Base-by-base conservation (phyloP, 352 stramenopile species). In the Pythium monospermum region DNA sequence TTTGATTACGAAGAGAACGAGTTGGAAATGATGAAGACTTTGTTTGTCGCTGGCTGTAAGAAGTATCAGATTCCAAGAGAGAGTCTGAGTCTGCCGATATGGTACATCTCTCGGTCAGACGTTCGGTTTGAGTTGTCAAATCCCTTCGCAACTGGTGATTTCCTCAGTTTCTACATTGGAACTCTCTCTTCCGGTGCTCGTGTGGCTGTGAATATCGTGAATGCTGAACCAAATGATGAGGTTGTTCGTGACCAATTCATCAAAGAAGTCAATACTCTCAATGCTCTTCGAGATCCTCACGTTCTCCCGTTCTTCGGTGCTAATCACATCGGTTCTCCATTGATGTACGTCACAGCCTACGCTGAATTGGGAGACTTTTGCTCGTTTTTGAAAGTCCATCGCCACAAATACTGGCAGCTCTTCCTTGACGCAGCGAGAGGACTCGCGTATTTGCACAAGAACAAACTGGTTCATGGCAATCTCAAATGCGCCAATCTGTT, bases 401-500 rank as follows among this genome's bases (percentile, higher is more conserved):
- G 1, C 12, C 21, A 59, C 31, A 42, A 15, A 3, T 41, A 55
- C 22, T 64, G 57, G 57, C 21, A 49, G 27, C 37, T 64, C 26
- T 64, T 59, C n/a, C 22, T 64, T 2, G 57, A 64, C 26, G 57
- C 37, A 6, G 49, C 57, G 6, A 49, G 39, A 5, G 49, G 57
- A 1, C 57, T 64, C 23, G 42, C 42, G 6, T 64, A 64, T 31
- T n/a, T 76, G 6, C 67, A 72, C 56, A 64, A 54, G 6, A 49
- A 43, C n/a, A 53, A 59, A 30, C 21, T 71, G 7, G 54, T 73
- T 8, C 60, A 76, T 22, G 68, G 57, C 12, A 76, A 76, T 23
- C 28, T 76, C 10, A 73, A 65, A 28, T 71, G 67, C 57, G 52
- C 31, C 16, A 76, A 76, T 30, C 31, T 76, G 4, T 36, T 76